A percentile compares a stretch with the other conserved stretches of the same genome.
Evolutionary conservation across 441 rosid genomes (phyloP).

Genomic region (Croton laevigatus): DNA sequence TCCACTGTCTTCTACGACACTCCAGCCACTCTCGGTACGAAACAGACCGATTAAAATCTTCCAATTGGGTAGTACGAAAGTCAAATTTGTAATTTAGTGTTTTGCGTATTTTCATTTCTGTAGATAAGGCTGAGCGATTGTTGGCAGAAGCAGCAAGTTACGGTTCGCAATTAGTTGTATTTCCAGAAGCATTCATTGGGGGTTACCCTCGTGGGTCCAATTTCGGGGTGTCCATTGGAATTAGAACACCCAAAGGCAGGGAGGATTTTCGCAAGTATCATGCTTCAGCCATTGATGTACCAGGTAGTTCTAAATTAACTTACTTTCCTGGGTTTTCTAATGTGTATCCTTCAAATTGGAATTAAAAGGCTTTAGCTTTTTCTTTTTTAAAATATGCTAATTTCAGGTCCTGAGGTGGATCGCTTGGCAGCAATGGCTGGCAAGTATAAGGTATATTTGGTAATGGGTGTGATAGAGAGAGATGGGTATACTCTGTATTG

Average conservation of each 20-base stretch:
- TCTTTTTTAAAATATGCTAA: no score
- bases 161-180: slow-evolving; percentile 81
- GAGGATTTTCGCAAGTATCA: slow-evolving; percentile 89
- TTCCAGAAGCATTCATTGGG: slow-evolving; percentile 92
- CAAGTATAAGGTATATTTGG: slow-evolving; percentile 69
- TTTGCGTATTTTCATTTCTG: not conserved
- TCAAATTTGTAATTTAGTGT: not conserved
- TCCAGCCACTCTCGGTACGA: slow-evolving; percentile 74
- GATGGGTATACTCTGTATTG: slow-evolving; percentile 55
- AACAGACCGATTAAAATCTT: not conserved
- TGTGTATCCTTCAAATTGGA: no score
- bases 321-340: no score
- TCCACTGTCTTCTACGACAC: slow-evolving; percentile 88
- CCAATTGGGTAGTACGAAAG: not conserved
- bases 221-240: slow-evolving; percentile 73
- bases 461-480: slow-evolving; percentile 89
- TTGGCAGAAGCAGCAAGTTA: slow-evolving; percentile 74
- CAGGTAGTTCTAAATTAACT: slow-evolving; percentile 40
- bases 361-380: no score
- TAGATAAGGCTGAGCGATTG: slow-evolving; percentile 88
- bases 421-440: slow-evolving; percentile 84
- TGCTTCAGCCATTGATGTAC: slow-evolving; percentile 80
- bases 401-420: slow-evolving; percentile 78
- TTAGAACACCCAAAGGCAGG: slow-evolving; percentile 64
- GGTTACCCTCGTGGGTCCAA: slow-evolving; percentile 88